Conservation (phyloP, 1,284 basidiomycete genomes). For the Cryptococcus hybrid region DNA sequence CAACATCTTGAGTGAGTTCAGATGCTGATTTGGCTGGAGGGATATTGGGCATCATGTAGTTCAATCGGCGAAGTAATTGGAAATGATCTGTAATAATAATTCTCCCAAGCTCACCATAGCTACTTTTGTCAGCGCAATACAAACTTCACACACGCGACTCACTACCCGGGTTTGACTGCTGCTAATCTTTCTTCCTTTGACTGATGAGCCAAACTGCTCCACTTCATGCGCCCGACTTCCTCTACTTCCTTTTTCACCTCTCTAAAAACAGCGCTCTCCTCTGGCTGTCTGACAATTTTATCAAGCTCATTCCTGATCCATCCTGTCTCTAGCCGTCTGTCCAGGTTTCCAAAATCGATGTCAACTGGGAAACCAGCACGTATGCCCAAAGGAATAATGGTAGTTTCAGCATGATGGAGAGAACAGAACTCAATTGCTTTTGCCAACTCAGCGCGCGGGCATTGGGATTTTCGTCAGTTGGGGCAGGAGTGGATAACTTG, state of each 20-base stretch:
- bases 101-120: slow-evolving; percentile 42
- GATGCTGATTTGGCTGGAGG: neutral
- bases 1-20: neutral
- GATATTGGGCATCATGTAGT: slow-evolving; percentile 10
- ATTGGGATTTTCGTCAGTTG: slow-evolving; percentile 11
- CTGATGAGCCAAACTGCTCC: slow-evolving; percentile 19
- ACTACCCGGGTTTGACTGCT: slow-evolving; percentile 39
- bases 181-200: slow-evolving; percentile 15
- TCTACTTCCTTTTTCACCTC: slow-evolving; percentile 15
- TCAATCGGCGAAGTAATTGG: slow-evolving; percentile 27
- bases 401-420: slow-evolving; percentile 36
- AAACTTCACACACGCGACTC: slow-evolving; percentile 15
- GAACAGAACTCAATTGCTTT: slow-evolving; percentile 31
- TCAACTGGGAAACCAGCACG: slow-evolving; percentile 32
- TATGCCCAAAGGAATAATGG: slow-evolving; percentile 35
- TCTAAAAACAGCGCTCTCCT: slow-evolving; percentile 8
- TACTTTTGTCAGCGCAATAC: slow-evolving; percentile 5
- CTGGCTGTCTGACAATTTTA: slow-evolving; percentile 21
- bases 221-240: slow-evolving; percentile 20
- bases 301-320: slow-evolving; percentile 27
- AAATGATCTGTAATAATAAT: slow-evolving; percentile 32
- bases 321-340: slow-evolving; percentile 22
- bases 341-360: slow-evolving; percentile 32
- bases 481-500: slow-evolving; percentile 8
- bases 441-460: slow-evolving; percentile 16